A percentile compares a stretch with the other conserved stretches of the same genome.
These are phyloP conservation scores for Alternaria ventricosa DNA, from an alignment of 2,329 filamentous ascomycete genomes.

Conservation along the genomic window DNA sequence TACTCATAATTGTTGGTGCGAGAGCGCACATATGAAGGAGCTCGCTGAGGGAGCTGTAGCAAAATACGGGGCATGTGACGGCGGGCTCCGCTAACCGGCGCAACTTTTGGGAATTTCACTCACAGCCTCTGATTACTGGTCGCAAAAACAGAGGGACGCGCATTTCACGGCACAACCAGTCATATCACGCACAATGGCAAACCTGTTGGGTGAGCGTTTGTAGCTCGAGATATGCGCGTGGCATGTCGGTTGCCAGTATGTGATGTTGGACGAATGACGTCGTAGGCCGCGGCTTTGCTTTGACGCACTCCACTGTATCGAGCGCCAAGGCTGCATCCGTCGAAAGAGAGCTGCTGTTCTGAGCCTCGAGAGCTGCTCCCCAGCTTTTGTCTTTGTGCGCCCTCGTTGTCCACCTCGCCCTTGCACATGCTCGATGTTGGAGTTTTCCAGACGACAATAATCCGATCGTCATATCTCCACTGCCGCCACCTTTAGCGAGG, in stretches of 20 bases:
- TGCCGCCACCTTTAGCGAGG: constrained; percentile 48
- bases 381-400: constrained; percentile 13
- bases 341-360: constrained; percentile 3
- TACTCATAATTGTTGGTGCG: constrained; percentile 29
- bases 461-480: constrained; percentile 29
- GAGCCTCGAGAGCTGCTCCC: constrained; percentile 9
- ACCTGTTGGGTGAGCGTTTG: neutral
- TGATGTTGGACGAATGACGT: constrained; percentile 17
- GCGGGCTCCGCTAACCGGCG: constrained; percentile 13
- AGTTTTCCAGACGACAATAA: constrained; percentile 8
- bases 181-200: neutral
- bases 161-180: neutral
- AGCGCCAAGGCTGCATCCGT: constrained; percentile 12
- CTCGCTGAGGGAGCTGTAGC: constrained; percentile 4
- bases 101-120: constrained; percentile 2
- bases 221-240: neutral
- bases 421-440: neutral
- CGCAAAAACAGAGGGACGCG: neutral
- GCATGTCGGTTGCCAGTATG: neutral
- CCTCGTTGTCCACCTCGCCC: neutral
- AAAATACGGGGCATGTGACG: constrained; percentile 16
- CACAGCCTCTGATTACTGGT: constrained; percentile 4
- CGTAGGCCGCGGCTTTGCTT: constrained; percentile 14
- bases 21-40: constrained; percentile 21
- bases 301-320: constrained; percentile 5